A percentile compares a stretch with the other conserved stretches of the same genome.
These are phyloP conservation scores for Fusarium chaquense DNA, from an alignment of 2,329 filamentous ascomycete species.

Conservation along the genomic window DNA sequence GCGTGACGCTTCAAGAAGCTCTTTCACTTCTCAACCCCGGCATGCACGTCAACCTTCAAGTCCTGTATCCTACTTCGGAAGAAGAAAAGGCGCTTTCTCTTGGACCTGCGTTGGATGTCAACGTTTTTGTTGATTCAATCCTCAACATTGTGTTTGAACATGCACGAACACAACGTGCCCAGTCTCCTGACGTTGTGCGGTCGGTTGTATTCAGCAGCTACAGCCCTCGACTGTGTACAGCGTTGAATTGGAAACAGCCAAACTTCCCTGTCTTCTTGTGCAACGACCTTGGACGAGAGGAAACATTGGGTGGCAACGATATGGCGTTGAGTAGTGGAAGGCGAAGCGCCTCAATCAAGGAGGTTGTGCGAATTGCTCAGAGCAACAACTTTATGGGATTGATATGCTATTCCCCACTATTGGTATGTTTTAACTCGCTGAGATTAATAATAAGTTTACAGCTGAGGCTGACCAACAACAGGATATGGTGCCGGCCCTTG, in stretches of 20 bases:
- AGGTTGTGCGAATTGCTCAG: conserved; percentile 91
- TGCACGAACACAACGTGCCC: conserved; percentile 75
- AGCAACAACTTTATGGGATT: conserved; percentile 99
- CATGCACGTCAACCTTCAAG: conserved; percentile 91
- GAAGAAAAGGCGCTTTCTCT: conserved; percentile 79
- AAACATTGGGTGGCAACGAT: conserved; percentile 54
- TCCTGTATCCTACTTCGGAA: conserved; percentile 82
- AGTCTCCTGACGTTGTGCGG: conserved; percentile 76
- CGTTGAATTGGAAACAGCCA: conserved; percentile 98
- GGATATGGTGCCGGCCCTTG: conserved; percentile 92
- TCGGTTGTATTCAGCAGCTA: conserved; percentile 96
- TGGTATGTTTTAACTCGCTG: conserved; percentile 69
- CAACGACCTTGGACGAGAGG: conserved; percentile 84
- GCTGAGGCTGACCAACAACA: conserved; percentile 51
- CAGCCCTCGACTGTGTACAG: conserved; percentile 89
- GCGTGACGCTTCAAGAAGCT: conserved; percentile 83
- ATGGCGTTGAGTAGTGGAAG: conserved; percentile 70
- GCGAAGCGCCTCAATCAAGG: conserved; percentile 88
- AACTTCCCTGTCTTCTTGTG: conserved; percentile 97
- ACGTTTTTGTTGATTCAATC: conserved; percentile 85
- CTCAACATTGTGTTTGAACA: conserved; percentile 91
- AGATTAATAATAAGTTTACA: too few species aligned
- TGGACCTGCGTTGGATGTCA: conserved; percentile 83
- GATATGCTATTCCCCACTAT: conserved; percentile 85
- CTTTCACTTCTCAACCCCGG: conserved; percentile 79